phyloP scores from a whole-genome alignment of 2,329 filamentous ascomycete species.

The Diaporthe citri region DNA sequence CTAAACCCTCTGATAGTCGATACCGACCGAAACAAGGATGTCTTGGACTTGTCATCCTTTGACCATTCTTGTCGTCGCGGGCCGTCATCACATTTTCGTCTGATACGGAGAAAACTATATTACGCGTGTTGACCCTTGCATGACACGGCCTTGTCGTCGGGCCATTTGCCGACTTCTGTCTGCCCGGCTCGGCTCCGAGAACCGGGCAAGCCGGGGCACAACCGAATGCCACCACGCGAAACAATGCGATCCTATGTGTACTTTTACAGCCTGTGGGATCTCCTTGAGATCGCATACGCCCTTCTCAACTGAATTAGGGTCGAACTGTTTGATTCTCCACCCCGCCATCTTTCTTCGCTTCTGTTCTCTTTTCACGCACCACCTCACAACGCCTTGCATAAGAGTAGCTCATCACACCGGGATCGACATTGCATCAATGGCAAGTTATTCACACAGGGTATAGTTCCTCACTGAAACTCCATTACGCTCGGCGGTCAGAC shows the following conservation, averaged over 20 bases:
- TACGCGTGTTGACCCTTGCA: background rate
- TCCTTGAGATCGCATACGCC: background rate
- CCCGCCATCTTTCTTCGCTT: background rate
- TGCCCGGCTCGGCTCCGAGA: conserved; percentile 16
- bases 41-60: background rate
- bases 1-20: background rate
- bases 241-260: background rate
- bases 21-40: background rate
- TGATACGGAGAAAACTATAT: background rate
- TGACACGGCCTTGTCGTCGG: conserved; percentile 7
- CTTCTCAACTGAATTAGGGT: background rate
- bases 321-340: background rate
- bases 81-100: background rate
- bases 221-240: background rate
- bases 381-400: conserved; percentile 4
- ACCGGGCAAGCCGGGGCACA: background rate
- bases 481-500: conserved; percentile 26
- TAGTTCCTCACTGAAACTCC: conserved; percentile 17
- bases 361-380: background rate
- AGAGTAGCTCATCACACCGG: conserved; percentile 23
- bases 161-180: background rate
- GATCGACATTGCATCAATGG: conserved; percentile 29
- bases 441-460: conserved; percentile 13
- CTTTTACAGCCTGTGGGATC: background rate
- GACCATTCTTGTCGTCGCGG: background rate